phyloP scores from a whole-genome alignment of 768 basidiomycete genomes.

The Infundibulicybe gibba region DNA sequence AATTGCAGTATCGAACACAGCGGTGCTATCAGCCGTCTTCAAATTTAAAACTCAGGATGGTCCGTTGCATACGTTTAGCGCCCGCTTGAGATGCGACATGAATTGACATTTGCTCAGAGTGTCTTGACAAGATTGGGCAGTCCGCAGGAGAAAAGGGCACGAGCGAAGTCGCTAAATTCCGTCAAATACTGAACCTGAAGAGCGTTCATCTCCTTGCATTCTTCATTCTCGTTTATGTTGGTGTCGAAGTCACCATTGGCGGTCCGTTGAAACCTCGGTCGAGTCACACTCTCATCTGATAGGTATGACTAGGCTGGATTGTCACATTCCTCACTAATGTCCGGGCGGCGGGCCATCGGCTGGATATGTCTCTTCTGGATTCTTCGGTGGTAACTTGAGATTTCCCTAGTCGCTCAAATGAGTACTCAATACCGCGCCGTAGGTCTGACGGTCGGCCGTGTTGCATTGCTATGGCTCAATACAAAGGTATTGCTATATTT shows the following conservation, averaged over 20 bases:
- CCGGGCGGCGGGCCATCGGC: conserved; percentile 42
- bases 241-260: conserved; percentile 41
- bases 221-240: conserved; percentile 48
- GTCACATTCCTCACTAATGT: conserved; percentile 43
- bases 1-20: conserved; percentile 54
- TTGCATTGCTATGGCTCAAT: conserved; percentile 34
- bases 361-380: conserved; percentile 57
- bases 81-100: neutral
- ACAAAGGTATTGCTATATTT: conserved; percentile 20
- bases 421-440: conserved; percentile 7
- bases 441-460: conserved; percentile 37
- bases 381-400: conserved; percentile 45
- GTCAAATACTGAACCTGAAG: conserved; percentile 36
- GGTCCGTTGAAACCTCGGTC: conserved; percentile 9
- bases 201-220: conserved; percentile 44
- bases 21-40: conserved; percentile 55
- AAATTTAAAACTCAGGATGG: conserved; percentile 70
- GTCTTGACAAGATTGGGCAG: conserved; percentile 51
- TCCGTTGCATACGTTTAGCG: conserved; percentile 14
- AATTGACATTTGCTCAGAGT: conserved; percentile 35
- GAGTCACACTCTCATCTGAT: no score
- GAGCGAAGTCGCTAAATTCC: conserved; percentile 33
- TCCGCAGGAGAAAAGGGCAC: conserved; percentile 28
- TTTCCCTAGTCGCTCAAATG: neutral
- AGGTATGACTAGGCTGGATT: conserved; percentile 19